phyloP scores from a whole-genome alignment of 306 rosid species.

The Carpinus viminea region DNA sequence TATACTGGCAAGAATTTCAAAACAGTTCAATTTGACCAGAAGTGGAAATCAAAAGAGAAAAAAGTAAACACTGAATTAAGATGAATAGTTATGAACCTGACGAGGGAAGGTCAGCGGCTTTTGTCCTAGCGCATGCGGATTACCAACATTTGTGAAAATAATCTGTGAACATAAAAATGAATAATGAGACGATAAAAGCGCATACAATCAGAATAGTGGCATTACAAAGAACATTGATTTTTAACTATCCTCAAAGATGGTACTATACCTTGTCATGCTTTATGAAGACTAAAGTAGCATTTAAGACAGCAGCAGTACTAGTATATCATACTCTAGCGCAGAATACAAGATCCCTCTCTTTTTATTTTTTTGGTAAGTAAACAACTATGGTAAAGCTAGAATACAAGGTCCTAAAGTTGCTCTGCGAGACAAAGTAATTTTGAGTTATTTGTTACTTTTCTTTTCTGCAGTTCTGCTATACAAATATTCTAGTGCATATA shows the following conservation, averaged over 20 bases:
- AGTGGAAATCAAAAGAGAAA: constrained; percentile 12
- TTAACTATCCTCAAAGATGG: background rate
- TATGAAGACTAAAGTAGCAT: background rate
- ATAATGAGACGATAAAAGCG: constrained; percentile 7
- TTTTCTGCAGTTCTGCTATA: background rate
- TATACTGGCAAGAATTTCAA: background rate
- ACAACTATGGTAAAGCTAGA: background rate
- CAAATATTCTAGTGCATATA: background rate
- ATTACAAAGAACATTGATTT: background rate
- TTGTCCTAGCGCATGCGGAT: constrained; percentile 99
- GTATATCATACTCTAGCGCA: background rate
- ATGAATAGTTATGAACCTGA: constrained; percentile 59
- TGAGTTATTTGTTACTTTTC: background rate
- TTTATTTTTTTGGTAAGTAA: too few relatives aligned
- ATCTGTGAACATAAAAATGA: constrained; percentile 54
- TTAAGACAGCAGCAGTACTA: background rate
- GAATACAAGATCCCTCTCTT: background rate
- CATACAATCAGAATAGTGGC: background rate
- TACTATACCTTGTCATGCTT: background rate
- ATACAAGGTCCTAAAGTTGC: background rate
- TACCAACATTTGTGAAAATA: constrained; percentile 97
- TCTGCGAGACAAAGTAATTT: background rate
- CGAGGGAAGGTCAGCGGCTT: constrained; percentile 97
- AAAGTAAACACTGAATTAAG: constrained; percentile 10
- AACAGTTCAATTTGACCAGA: constrained; percentile 13